Evolutionary conservation across 192 early-diverging fungal genomes (phyloP), one percentile per base, ranked within the genome.

Genomic region (Coemansia sp.): DNA sequence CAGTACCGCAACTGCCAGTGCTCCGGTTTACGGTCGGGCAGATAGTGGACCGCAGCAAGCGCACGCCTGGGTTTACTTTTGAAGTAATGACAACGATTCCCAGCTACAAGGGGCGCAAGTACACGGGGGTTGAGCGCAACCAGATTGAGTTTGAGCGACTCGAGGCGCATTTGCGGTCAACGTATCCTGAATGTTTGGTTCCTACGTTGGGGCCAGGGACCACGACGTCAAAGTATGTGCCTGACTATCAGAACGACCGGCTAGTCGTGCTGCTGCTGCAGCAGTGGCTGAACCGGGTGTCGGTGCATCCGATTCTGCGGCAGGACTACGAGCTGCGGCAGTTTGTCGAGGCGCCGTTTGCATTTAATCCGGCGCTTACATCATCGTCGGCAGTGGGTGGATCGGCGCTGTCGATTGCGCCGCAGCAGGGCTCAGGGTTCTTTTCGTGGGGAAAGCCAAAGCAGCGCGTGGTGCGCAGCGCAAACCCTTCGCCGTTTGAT

Each of bases 331-430:
- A 83, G 73, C 65, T 83, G 58, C 71, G 82, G 7, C 74, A 79
- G 69, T 83, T 83, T 71, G 76, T 83, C 7, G 82, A 83, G 56
- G 70, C 82, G 53, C 76, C 77, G 23, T 83, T 83, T 80, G 73
- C 70, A 3, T 77, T 77, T 60, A 82, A 72, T 46, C 74, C 74
- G 7, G 68, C 79, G 12, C 63, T 82, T 23, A 52, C 67, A 5
- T 42, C 70, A 5, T 55, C 70, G 15, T 17, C 61, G 18, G 10
- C 54, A 25, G 40, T 67, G 11, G 55, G 57, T 26, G 61, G 60
- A 21, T 52, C 58, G 28, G 64, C 65, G 46, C 44, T 73, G 17
- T 63, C 69, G 34, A 56, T 66, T 52, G 50, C 66, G 70, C 63
- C 76, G 44, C 56, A 58, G 46, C 57, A 62, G 12, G 23, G 63